Evolutionary conservation across 1,284 basidiomycete genomes (phyloP), one percentile per base, ranked within the genome.

Genomic region (Exobasidium rhododendri): DNA sequence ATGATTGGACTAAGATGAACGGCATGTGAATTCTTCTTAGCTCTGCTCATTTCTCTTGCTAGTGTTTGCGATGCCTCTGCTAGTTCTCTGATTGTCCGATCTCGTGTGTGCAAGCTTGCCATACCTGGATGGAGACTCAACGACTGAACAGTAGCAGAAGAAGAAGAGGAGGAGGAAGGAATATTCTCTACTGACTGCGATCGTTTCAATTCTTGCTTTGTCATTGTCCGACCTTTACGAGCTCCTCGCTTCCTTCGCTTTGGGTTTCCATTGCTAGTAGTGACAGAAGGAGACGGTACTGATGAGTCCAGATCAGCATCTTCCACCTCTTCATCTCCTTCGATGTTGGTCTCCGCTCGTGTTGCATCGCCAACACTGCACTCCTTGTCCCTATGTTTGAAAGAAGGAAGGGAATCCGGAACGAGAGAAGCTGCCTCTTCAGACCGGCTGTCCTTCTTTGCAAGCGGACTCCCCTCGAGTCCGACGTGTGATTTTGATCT

Each of bases 21-120:
- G 13, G 28, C 4, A 43, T 13, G 14, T 22, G 56, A 58, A 24
- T 24, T 45, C 57, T 73, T 71, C 49, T 55, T 46, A 61, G 66
- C 65, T 59, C 67, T 69, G 61, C 66, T 70, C 67, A 73, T 72
- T 54, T 73, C 71, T 14, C 71, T 51, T 14, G 71, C 71, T 22
- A 73, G 60, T 20, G 63, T 62, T 59, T 73, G 64, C 3, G 71
- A 73, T 3, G 70, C 71, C 7, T 62, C 52, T 4, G 71, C 71
- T 24, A 72, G 58, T 51, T 73, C 70, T 28, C 64, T 65, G 24
- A 73, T 17, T 28, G 66, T 10, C 64, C 62, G 26, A 64, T 64
- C 47, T 70, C 71, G 17, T 11, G 61, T 59, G 3, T 59, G 43
- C 63, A 71, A 58, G 17, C 17, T 40, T 7, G 35, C 7, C 17